Evolutionary conservation across 306 rosid genomes (phyloP).

Genomic region (Ammopiptanthus mongolicus): DNA sequence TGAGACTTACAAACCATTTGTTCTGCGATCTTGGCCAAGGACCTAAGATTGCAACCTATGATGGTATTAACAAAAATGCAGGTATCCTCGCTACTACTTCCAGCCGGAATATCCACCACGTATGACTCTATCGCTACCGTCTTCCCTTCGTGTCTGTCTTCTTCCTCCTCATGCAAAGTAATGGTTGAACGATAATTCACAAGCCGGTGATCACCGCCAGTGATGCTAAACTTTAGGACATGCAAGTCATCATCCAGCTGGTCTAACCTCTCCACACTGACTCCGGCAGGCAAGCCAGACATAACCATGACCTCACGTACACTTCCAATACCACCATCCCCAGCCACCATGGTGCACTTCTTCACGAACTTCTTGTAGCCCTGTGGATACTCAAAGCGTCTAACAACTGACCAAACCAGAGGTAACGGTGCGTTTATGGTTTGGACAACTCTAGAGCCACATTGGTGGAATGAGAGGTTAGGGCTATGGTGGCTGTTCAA

Average conservation of each 20-base stretch:
- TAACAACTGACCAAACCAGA: constrained; percentile 55
- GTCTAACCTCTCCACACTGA: constrained; percentile 54
- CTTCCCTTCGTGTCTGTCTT: constrained; percentile 6
- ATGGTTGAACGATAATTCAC: constrained; percentile 51
- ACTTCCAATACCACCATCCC: constrained; percentile 51
- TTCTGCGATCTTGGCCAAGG: constrained; percentile 44
- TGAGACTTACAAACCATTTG: constrained; percentile 6
- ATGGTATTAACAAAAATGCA: constrained; percentile 53
- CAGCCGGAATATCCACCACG: constrained; percentile 56
- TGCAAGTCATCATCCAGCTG: constrained; percentile 43
- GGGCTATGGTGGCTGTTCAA: constrained; percentile 30
- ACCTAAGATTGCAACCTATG: constrained; percentile 45
- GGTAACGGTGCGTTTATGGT: constrained; percentile 48
- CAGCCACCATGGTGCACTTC: constrained; percentile 39
- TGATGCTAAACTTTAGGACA: constrained; percentile 46
- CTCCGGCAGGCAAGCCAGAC: constrained; percentile 53
- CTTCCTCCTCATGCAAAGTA: constrained; percentile 42
- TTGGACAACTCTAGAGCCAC: constrained; percentile 48
- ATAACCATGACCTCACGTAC: constrained; percentile 39
- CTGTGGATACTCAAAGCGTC: constrained; percentile 54
- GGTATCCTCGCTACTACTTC: constrained; percentile 52
- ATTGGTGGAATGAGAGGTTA: constrained; percentile 36
- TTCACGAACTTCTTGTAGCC: constrained; percentile 49
- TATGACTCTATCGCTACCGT: constrained; percentile 62
- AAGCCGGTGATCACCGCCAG: constrained; percentile 68